phyloP scores from a whole-genome alignment of 805 yeast species.

The Tetrapisispora arboricola region DNA sequence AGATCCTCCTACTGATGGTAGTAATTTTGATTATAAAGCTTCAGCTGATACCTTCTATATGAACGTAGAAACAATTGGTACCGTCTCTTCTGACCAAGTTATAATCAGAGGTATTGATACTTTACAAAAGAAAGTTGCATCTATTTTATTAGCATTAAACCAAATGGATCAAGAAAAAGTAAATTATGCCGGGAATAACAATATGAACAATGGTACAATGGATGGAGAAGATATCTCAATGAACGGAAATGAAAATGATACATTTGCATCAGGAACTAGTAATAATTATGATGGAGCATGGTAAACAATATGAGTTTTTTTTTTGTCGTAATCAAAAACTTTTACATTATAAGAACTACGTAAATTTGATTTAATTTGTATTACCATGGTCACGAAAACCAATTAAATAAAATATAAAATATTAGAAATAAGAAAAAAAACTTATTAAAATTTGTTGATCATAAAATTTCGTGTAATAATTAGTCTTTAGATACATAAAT shows the following conservation, averaged over 20 bases:
- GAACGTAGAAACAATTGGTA: constrained; percentile 89
- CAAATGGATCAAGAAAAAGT: constrained; percentile 33
- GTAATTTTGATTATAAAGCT: constrained; percentile 75
- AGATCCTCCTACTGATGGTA: constrained; percentile 86
- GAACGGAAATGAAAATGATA: constrained; percentile 23
- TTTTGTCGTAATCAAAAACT: too few relatives aligned
- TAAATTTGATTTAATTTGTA: too few relatives aligned
- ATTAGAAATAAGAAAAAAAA: not conserved
- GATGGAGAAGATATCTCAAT: constrained; percentile 23
- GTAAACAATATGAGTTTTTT: constrained; percentile 8
- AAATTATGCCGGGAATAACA: constrained; percentile 27
- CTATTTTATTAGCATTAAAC: constrained; percentile 63
- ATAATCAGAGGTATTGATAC: constrained; percentile 76
- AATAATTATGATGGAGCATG: constrained; percentile 29
- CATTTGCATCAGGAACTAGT: constrained; percentile 24
- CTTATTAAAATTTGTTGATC: not conserved
- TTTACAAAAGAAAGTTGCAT: constrained; percentile 83
- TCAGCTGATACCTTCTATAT: constrained; percentile 73
- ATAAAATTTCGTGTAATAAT: constrained; percentile 1
- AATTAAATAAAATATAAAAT: not conserved
- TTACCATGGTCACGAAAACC: not conserved
- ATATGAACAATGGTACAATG: constrained; percentile 1
- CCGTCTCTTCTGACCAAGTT: constrained; percentile 80
- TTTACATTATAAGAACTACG: too few relatives aligned
- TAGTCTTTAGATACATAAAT: not conserved